Evolutionary conservation across 768 basidiomycete species (phyloP).

Genomic region (Mycena rebaudengoi): DNA sequence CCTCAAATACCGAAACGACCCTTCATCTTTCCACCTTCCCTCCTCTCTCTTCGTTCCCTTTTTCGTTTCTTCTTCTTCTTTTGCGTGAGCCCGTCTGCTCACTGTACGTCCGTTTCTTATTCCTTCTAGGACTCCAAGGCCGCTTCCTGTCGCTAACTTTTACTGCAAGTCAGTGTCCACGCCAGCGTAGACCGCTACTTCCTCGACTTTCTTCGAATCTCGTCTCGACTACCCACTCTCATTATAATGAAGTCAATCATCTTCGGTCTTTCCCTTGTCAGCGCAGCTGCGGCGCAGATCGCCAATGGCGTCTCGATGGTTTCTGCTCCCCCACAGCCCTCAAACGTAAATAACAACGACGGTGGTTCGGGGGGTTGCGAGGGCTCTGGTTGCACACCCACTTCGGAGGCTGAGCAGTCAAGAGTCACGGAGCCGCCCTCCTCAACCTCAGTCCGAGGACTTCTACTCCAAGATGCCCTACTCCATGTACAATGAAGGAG

Average conservation of each 20-base stretch:
- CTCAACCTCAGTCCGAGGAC: constrained; percentile 41
- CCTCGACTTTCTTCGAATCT: constrained; percentile 47
- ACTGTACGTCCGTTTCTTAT: background rate
- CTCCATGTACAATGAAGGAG: constrained; percentile 64
- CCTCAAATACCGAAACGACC: constrained; percentile 25
- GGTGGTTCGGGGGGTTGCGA: constrained; percentile 42
- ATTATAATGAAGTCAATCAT: constrained; percentile 71
- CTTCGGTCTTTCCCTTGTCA: constrained; percentile 65
- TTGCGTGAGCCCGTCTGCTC: constrained; percentile 46
- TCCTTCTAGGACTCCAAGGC: constrained; percentile 47
- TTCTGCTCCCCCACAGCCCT: constrained; percentile 34
- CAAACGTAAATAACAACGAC: constrained; percentile 32
- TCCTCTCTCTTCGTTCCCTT: constrained; percentile 50
- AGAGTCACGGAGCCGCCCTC: constrained; percentile 43
- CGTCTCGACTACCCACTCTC: constrained; percentile 52
- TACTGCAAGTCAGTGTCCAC: constrained; percentile 76
- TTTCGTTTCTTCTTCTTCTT: constrained; percentile 48
- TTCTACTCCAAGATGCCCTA: constrained; percentile 66
- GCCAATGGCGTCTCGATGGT: constrained; percentile 56
- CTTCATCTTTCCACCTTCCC: constrained; percentile 44
- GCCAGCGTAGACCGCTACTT: constrained; percentile 78
- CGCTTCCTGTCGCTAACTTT: constrained; percentile 49
- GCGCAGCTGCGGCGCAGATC: constrained; percentile 66
- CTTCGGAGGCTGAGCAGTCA: constrained; percentile 33
- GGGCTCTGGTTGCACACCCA: no score